Evolutionary conservation across 306 rosid genomes (phyloP).

Genomic region (Fragaria ananassa): DNA sequence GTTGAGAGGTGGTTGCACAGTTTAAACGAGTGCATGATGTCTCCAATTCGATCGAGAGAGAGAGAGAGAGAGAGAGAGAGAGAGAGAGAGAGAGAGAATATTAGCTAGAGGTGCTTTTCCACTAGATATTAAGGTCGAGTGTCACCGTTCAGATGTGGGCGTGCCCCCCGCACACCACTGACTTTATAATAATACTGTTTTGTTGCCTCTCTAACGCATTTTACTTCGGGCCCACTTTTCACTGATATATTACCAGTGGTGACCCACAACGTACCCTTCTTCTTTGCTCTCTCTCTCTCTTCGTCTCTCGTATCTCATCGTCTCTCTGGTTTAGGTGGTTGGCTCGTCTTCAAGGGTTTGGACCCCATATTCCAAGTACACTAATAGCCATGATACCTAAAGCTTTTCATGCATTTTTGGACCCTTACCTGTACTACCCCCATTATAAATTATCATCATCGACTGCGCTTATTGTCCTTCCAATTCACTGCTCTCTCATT

Average conservation of each 20-base stretch:
- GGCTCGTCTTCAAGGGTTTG: slow-evolving; percentile 31
- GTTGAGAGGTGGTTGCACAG: slow-evolving; percentile 46
- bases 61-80: not conserved
- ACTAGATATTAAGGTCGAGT: slow-evolving; percentile 48
- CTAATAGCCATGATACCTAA: slow-evolving; percentile 44
- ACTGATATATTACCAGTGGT: slow-evolving; percentile 14
- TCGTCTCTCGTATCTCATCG: not conserved
- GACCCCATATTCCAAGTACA: slow-evolving; percentile 45
- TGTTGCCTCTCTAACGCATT: slow-evolving; percentile 36
- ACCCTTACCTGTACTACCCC: slow-evolving; percentile 33
- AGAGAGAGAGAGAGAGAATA: slow-evolving; percentile 4
- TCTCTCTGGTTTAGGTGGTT: slow-evolving; percentile 40
- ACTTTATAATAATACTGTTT: slow-evolving; percentile 19
- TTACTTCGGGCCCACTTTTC: slow-evolving; percentile 6
- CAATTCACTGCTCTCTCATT: slow-evolving; percentile 12
- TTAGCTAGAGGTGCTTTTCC: slow-evolving; percentile 38
- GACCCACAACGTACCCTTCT: not conserved
- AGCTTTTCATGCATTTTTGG: slow-evolving; percentile 50
- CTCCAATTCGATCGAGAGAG: not conserved
- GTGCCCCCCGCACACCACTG: slow-evolving; percentile 40
- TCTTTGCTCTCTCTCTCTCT: not conserved
- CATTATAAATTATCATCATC: slow-evolving; percentile 46
- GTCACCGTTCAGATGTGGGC: slow-evolving; percentile 54
- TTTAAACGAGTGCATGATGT: slow-evolving; percentile 19
- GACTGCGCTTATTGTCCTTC: slow-evolving; percentile 27